phyloP scores from a whole-genome alignment of 805 yeast genomes.

The Teunomyces gatunensis region DNA sequence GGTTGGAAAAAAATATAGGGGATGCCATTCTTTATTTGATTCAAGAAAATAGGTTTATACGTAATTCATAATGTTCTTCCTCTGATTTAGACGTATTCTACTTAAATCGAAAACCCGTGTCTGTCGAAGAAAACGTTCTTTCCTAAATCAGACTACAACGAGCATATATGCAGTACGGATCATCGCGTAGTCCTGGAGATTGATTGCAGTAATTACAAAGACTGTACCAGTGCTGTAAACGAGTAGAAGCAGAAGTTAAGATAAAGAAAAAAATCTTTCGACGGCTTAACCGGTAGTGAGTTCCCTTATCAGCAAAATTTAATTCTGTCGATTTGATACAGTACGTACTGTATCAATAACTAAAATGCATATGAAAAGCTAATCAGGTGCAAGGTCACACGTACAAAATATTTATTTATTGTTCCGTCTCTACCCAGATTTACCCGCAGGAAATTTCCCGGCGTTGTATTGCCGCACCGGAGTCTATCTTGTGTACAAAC shows the following conservation, averaged over 20 bases:
- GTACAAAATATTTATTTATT: too few species aligned
- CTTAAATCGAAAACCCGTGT: neutral
- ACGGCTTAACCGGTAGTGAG: too few species aligned
- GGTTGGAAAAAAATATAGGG: conserved; percentile 55
- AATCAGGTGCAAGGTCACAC: neutral
- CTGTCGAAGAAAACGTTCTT: neutral
- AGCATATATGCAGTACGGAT: neutral
- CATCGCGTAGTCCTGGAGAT: too few species aligned
- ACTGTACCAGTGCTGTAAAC: too few species aligned
- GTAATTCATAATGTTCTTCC: neutral
- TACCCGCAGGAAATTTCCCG: neutral
- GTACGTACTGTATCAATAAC: too few species aligned
- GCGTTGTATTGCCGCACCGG: neutral
- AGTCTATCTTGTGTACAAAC: neutral
- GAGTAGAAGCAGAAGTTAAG: too few species aligned
- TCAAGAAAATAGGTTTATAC: neutral
- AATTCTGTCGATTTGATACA: too few species aligned
- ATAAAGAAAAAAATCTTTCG: too few species aligned
- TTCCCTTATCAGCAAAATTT: too few species aligned
- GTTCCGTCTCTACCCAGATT: neutral
- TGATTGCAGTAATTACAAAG: too few species aligned
- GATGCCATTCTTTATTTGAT: conserved; percentile 47
- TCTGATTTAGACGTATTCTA: neutral
- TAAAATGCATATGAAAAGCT: too few species aligned
- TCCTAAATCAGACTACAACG: neutral